phyloP scores from a whole-genome alignment of 1,284 basidiomycete genomes.

The Irpex rosettiformis region DNA sequence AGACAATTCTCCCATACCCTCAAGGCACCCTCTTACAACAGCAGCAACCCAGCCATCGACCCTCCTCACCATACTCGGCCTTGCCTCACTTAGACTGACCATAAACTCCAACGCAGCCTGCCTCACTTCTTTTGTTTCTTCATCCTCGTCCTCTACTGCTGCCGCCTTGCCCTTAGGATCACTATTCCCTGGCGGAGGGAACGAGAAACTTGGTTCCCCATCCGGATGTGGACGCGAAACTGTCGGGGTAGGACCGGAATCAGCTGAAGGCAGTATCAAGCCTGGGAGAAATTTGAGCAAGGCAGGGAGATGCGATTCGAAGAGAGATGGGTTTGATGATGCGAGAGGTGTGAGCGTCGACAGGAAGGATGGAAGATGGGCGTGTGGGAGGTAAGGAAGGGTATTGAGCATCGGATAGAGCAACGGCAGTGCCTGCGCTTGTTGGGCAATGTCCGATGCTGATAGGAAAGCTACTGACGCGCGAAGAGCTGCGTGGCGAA shows the following conservation, averaged over 20 bases:
- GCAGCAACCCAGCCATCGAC: constrained; percentile 64
- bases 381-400: constrained; percentile 49
- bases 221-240: constrained; percentile 60
- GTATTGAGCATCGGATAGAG: constrained; percentile 68
- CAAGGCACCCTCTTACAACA: constrained; percentile 68
- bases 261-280: constrained; percentile 58
- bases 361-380: constrained; percentile 61
- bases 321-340: constrained; percentile 60
- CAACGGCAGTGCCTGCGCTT: constrained; percentile 52
- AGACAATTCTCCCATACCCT: constrained; percentile 77
- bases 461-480: constrained; percentile 64
- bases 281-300: constrained; percentile 65
- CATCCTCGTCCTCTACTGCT: constrained; percentile 34
- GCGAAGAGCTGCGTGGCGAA: constrained; percentile 56
- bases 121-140: constrained; percentile 56
- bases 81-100: constrained; percentile 69
- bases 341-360: constrained; percentile 71
- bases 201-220: constrained; percentile 42
- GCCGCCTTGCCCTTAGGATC: constrained; percentile 24
- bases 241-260: constrained; percentile 74
- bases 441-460: constrained; percentile 50
- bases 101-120: constrained; percentile 72
- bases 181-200: constrained; percentile 37
- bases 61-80: constrained; percentile 63
- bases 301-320: constrained; percentile 59